These are phyloP conservation scores for Actinomucor elegans DNA, from an alignment of 371 early-diverging fungal genomes.

Conservation along the genomic window DNA sequence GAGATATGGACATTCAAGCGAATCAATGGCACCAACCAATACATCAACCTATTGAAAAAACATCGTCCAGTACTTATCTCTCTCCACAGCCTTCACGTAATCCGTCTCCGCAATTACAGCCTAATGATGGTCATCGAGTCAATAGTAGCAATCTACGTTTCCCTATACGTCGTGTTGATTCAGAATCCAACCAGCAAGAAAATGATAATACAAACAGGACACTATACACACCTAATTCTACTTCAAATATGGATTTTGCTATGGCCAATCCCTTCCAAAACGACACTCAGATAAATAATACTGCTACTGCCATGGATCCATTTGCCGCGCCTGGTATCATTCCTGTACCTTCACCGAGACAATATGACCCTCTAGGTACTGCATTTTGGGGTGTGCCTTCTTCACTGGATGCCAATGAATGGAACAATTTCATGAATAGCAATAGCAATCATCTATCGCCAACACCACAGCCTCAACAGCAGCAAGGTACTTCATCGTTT, in stretches of 20 bases:
- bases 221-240: background rate
- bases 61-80: background rate
- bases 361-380: constrained; percentile 14
- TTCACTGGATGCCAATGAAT: constrained; percentile 24
- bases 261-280: background rate
- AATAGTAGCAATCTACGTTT: constrained; percentile 14
- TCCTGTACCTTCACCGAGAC: constrained; percentile 14
- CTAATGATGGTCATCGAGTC: background rate
- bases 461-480: too few species aligned
- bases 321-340: constrained; percentile 39
- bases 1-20: constrained; percentile 16
- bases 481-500: constrained; percentile 2
- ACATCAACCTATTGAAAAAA: background rate
- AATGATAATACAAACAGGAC: background rate
- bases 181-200: too few species aligned
- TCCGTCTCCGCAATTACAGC: background rate
- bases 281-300: background rate
- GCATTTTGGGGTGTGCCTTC: constrained; percentile 27
- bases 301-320: constrained; percentile 10
- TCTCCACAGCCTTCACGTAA: background rate
- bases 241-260: constrained; percentile 3
- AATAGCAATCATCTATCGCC: too few species aligned
- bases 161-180: constrained; percentile 1
- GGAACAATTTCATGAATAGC: constrained; percentile 22
- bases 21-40: background rate